Conservation (phyloP, 371 early-diverging fungal genomes). For the Mortierella sp. region DNA sequence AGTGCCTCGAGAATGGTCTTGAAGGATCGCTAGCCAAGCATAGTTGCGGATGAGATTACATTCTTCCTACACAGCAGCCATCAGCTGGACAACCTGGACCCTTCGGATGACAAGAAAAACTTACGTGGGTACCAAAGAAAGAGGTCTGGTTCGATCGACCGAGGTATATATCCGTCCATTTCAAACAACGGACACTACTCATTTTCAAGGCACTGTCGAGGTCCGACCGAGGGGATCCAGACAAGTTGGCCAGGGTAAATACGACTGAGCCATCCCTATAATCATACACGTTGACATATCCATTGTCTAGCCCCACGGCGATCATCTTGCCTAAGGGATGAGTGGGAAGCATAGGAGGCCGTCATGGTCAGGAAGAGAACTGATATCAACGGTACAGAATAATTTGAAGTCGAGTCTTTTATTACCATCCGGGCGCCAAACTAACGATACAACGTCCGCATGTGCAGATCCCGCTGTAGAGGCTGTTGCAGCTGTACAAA, state of each 20-base stretch:
- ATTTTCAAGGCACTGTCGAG: neutral
- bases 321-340: slow-evolving; percentile 31
- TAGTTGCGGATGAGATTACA: slow-evolving; percentile 7
- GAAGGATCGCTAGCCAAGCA: slow-evolving; percentile 11
- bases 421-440: slow-evolving; percentile 49
- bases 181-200: slow-evolving; percentile 16
- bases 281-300: slow-evolving; percentile 36
- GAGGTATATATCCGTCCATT: slow-evolving; percentile 37
- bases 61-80: neutral
- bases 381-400: neutral
- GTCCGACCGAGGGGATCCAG: neutral
- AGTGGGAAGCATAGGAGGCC: neutral
- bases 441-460: slow-evolving; percentile 28
- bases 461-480: neutral
- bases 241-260: neutral
- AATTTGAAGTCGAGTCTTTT: neutral
- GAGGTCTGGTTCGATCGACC: slow-evolving; percentile 2
- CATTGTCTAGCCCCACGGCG: slow-evolving; percentile 38
- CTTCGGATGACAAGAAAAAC: neutral
- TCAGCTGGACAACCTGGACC: neutral
- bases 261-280: slow-evolving; percentile 32
- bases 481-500: neutral
- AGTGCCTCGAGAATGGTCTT: slow-evolving; percentile 27
- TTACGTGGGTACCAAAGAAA: slow-evolving; percentile 24
- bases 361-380: neutral